A percentile compares a stretch with the other conserved stretches of the same genome.
Evolutionary conservation across 352 stramenopile species (phyloP).

Genomic region (Phytophthora sansomeana): DNA sequence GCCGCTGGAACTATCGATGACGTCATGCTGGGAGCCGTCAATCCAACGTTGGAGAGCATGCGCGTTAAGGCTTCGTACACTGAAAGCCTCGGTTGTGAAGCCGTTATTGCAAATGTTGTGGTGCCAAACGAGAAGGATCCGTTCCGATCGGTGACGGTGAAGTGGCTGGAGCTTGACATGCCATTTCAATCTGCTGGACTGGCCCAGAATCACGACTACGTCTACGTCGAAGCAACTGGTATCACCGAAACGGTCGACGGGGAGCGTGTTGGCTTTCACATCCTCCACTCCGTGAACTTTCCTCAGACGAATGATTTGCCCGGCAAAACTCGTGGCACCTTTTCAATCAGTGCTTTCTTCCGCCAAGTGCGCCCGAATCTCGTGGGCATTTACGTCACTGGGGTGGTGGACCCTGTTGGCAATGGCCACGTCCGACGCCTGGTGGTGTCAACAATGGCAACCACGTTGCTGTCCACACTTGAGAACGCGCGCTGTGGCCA

Average conservation of each 20-base stretch:
- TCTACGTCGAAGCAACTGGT: conserved; percentile 32
- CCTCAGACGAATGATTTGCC: conserved; percentile 23
- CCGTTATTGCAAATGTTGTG: conserved; percentile 28
- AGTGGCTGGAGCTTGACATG: conserved; percentile 47
- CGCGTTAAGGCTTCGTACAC: conserved; percentile 37
- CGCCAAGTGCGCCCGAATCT: conserved; percentile 10
- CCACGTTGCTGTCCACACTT: conserved; percentile 13
- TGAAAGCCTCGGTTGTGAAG: conserved; percentile 17
- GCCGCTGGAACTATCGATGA: conserved; percentile 23
- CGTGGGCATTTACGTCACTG: conserved; percentile 19
- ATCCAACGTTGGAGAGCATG: conserved; percentile 27
- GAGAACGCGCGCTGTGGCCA: conserved; percentile 18
- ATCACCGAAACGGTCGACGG: conserved; percentile 14
- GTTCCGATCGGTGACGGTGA: conserved; percentile 37
- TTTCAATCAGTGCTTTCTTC: conserved; percentile 13
- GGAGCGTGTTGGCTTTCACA: conserved; percentile 21
- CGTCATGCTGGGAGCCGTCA: conserved; percentile 35
- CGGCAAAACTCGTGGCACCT: conserved; percentile 17
- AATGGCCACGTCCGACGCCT: conserved; percentile 10
- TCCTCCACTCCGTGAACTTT: conserved; percentile 32
- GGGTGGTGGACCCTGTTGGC: conserved; percentile 14
- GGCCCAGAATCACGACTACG: conserved; percentile 34
- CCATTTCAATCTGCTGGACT: conserved; percentile 24
- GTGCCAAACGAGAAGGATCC: conserved; percentile 28
- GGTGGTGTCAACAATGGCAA: conserved; percentile 12